phyloP scores from a whole-genome alignment of 495 filamentous ascomycete genomes.

The Penicillium fimorum region DNA sequence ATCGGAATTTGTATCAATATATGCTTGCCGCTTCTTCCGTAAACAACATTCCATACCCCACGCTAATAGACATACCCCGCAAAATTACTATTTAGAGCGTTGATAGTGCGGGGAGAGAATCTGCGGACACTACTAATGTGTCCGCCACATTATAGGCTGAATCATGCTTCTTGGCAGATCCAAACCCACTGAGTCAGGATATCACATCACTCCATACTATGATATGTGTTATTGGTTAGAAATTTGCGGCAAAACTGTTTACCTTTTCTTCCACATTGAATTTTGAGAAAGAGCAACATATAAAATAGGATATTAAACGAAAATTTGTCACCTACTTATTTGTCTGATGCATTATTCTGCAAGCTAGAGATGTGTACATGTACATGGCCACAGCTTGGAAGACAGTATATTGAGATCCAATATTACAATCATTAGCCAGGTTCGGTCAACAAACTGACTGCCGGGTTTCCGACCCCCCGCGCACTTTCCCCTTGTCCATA shows the following conservation, averaged over 20 bases:
- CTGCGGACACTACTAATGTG: not conserved
- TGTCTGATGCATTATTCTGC: not conserved
- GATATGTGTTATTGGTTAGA: not conserved
- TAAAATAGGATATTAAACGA: not conserved
- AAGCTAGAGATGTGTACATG: not conserved
- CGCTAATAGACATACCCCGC: constrained; percentile 4
- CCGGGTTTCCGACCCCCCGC: not conserved
- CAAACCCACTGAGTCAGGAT: not conserved
- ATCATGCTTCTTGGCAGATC: not conserved
- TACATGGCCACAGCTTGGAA: not conserved
- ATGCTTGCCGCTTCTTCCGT: not conserved
- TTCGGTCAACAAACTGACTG: not conserved
- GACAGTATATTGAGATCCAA: not conserved
- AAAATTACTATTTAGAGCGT: not conserved
- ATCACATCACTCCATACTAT: not conserved
- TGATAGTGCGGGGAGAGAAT: not conserved
- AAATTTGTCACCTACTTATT: not conserved
- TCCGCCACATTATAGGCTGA: not conserved
- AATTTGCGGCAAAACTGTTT: not conserved
- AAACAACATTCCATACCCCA: not conserved
- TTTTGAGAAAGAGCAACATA: not conserved
- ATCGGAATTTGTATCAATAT: not conserved
- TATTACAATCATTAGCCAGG: not conserved
- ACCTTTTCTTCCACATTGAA: not conserved
- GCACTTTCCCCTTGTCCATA: not conserved